Evolutionary conservation across 495 filamentous ascomycete species (phyloP), one percentile per base, ranked within the genome.

Genomic region (Neurospora discreta): DNA sequence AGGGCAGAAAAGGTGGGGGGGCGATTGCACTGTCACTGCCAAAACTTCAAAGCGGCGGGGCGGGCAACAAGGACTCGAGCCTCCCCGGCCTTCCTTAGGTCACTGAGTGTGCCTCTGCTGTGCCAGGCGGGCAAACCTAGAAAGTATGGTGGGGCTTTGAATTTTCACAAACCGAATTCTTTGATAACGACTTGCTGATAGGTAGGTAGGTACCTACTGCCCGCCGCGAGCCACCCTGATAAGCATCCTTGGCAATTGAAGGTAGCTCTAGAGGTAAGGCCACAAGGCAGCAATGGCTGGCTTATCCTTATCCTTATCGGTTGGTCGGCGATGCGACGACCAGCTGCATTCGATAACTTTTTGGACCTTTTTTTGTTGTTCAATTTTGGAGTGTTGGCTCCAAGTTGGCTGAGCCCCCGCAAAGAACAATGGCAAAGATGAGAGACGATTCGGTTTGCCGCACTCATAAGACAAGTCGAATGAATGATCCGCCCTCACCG

Each of bases 101-200:
- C 33, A 36, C 33, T n/a, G n/a, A 36, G 33, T 36, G 58, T n/a
- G n/a, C n/a, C n/a, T n/a, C n/a, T n/a, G 69, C 65, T 74, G 76
- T 58, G 46, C 52, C 23, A 60, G 52, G 13, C 46, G 46, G 46
- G 46, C 46, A 60, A 60, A 30, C 39, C 39, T 5, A 41, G 33
- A 38, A 38, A 6, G 0, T 38, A 0, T 78, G 75, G 77, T 78
- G 79, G 79, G 78, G 78, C 78, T 75, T 72, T 44, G 73, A 71
- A 75, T 78, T 74, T 77, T 75, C 26, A 72, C 78, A 78, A 79
- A n/a, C n/a, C n/a, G n/a, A n/a, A 78, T 76, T 79, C 52, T 79
- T 71, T 74, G 77, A 79, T 79, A 80, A 80, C 52, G 52, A 30
- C 18, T 60, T 60, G 52, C 52, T 60, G 52, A 60, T 60, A n/a